Percentiles rank a stretch among this genome's conserved stretches.
phyloP scores from a whole-genome alignment of 148 eudicot species.

The Rhododendron henanense region DNA sequence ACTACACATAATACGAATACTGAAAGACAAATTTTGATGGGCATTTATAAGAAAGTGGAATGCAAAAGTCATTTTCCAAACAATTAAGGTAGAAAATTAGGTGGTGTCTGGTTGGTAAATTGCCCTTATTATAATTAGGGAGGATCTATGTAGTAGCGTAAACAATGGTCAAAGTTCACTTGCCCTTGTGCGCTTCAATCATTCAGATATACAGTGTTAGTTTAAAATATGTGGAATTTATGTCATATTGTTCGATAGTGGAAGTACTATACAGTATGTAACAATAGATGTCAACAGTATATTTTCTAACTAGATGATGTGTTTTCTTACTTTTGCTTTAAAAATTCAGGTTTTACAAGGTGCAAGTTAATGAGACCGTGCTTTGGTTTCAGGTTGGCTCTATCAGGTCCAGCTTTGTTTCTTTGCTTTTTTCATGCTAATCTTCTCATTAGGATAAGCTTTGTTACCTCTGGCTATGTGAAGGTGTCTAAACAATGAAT shows the following conservation, averaged over 20 bases:
- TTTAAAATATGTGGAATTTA: neutral
- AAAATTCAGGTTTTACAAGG: constrained; percentile 76
- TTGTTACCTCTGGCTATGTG: neutral
- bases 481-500: neutral
- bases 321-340: constrained; percentile 3
- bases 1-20: neutral
- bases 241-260: neutral
- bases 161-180: neutral
- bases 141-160: neutral
- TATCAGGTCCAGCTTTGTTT: constrained; percentile 51
- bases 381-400: constrained; percentile 99
- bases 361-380: constrained; percentile 71
- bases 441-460: neutral
- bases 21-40: neutral
- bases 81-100: neutral
- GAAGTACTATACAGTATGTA: neutral
- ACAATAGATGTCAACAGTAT: neutral
- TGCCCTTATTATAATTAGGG: neutral
- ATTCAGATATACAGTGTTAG: neutral
- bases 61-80: neutral
- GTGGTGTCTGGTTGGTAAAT: constrained; percentile 9
- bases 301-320: neutral
- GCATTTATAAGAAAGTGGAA: neutral
- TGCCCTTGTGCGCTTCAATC: neutral
- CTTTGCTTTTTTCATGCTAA: constrained; percentile 13